Percentiles rank a stretch among this genome's conserved stretches.
Conservation (phyloP, 352 stramenopile genomes). For the Phytophthora tentaculata region DNA sequence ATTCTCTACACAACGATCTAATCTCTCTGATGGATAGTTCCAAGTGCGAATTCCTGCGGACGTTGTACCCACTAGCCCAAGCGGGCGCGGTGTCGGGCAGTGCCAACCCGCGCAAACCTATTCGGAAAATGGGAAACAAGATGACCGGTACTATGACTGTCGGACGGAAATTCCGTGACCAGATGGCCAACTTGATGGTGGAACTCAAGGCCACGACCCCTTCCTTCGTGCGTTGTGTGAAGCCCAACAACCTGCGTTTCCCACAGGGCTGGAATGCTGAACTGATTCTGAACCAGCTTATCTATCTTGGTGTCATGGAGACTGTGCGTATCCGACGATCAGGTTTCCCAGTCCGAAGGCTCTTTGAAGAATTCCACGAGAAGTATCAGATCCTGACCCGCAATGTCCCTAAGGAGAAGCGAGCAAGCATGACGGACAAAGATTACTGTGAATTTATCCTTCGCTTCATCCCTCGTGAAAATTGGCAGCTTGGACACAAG, state of each 20-base stretch:
- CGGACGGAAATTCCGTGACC: constrained; percentile 90
- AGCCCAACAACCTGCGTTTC: constrained; percentile 92
- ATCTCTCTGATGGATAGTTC: constrained; percentile 89
- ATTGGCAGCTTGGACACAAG: constrained; percentile 90
- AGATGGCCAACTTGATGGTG: constrained; percentile 89
- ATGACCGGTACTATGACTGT: constrained; percentile 92
- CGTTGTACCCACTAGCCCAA: constrained; percentile 71
- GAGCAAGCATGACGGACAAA: constrained; percentile 66
- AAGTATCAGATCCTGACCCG: constrained; percentile 89
- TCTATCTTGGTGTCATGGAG: constrained; percentile 91
- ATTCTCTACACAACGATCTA: constrained; percentile 94
- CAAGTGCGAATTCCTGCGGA: constrained; percentile 79
- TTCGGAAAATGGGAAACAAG: constrained; percentile 82
- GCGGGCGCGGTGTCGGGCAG: constrained; percentile 35
- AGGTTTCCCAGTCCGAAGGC: constrained; percentile 83
- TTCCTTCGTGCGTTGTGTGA: constrained; percentile 93
- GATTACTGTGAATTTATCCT: constrained; percentile 87
- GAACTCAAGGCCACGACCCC: constrained; percentile 82
- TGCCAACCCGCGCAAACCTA: constrained; percentile 67
- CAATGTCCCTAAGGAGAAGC: constrained; percentile 66
- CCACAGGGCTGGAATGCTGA: constrained; percentile 87
- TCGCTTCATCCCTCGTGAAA: constrained; percentile 77
- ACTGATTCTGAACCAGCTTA: constrained; percentile 89
- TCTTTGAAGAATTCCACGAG: constrained; percentile 89
- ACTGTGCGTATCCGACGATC: constrained; percentile 90